A percentile compares a stretch with the other conserved stretches of the same genome.
phyloP scores from a whole-genome alignment of 73 alveolate genomes.

The Paramecium biaurelia region DNA sequence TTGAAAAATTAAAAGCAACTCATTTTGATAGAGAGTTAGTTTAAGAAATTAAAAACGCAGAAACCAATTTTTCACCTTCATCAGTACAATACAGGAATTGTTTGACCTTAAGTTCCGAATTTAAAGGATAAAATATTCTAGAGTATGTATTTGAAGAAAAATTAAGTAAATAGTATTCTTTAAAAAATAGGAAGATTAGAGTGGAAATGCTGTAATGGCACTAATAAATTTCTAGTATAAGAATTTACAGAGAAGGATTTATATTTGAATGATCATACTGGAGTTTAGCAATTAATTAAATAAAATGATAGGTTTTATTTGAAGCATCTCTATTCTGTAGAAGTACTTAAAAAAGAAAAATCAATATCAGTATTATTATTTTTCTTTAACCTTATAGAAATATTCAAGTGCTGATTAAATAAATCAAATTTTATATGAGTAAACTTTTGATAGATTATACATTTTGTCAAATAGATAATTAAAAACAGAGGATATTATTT shows the following conservation, averaged over 20 bases:
- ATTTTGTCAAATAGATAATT: not conserved
- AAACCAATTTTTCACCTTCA: not conserved
- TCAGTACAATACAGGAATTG: not conserved
- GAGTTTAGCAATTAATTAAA: not conserved
- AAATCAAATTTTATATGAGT: not conserved
- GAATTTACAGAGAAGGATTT: not conserved
- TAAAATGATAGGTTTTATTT: not conserved
- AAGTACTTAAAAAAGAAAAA: not conserved
- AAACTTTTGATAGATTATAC: not conserved
- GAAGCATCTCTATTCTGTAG: not conserved
- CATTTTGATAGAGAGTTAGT: constrained; percentile 8
- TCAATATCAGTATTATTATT: not conserved
- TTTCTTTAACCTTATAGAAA: not conserved
- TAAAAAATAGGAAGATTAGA: not conserved
- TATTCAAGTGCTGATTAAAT: not conserved
- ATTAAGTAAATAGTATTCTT: not conserved
- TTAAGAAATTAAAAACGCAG: not conserved
- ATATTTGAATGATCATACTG: not conserved
- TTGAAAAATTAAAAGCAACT: not conserved
- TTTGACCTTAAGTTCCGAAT: not conserved
- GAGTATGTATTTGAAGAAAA: not conserved
- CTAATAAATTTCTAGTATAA: not conserved
- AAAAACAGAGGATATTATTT: not conserved
- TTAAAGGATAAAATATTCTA: not conserved
- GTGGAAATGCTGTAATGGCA: not conserved